Evolutionary conservation across 805 yeast species (phyloP).

Genomic region (Lachancea thermotolerans): DNA sequence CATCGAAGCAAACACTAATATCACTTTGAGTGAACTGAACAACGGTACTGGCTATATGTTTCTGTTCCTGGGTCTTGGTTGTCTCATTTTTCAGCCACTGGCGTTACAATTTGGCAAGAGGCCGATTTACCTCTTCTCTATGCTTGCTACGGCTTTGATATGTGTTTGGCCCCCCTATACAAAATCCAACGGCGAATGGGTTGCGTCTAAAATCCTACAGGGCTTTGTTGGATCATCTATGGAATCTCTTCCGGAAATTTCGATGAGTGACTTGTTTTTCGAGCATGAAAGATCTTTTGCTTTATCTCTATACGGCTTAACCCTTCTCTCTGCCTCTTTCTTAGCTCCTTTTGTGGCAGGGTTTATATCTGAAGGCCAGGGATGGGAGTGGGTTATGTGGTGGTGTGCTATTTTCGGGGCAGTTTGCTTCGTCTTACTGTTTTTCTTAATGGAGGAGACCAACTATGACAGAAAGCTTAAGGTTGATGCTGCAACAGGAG

Average conservation of each 20-base stretch:
- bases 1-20: conserved; percentile 31
- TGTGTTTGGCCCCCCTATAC: conserved; percentile 39
- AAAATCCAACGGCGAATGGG: conserved; percentile 33
- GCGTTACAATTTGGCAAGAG: conserved; percentile 46
- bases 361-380: conserved; percentile 42
- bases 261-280: conserved; percentile 44
- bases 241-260: conserved; percentile 45
- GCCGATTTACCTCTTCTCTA: conserved; percentile 37
- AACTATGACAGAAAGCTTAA: conserved; percentile 35
- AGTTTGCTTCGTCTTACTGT: conserved; percentile 34
- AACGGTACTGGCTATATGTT: conserved; percentile 46
- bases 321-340: conserved; percentile 47
- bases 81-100: conserved; percentile 45
- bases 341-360: conserved; percentile 58
- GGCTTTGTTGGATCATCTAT: conserved; percentile 37
- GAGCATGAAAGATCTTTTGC: conserved; percentile 46
- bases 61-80: conserved; percentile 45
- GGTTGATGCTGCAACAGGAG: conserved; percentile 8
- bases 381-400: conserved; percentile 49
- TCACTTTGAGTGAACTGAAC: conserved; percentile 37
- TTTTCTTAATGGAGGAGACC: conserved; percentile 51
- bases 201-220: conserved; percentile 34
- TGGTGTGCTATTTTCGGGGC: conserved; percentile 43
- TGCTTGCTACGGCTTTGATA: conserved; percentile 34
- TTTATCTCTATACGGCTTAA: conserved; percentile 45